phyloP scores from a whole-genome alignment of 352 stramenopile genomes.

The Saprolegnia diclina region DNA sequence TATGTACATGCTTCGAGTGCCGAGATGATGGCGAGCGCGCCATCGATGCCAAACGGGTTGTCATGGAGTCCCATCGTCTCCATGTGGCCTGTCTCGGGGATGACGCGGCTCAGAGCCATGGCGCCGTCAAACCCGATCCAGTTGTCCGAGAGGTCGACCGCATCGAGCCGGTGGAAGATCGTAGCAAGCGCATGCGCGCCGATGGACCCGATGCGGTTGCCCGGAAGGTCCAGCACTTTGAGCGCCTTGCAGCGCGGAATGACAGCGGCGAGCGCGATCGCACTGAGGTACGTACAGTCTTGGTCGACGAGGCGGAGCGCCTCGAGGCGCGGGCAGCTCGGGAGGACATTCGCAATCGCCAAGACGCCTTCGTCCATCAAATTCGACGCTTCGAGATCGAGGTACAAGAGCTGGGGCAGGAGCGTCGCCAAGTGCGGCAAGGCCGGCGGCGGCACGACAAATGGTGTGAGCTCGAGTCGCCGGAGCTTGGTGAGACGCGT shows the following conservation, averaged over 20 bases:
- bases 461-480: background rate
- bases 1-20: background rate
- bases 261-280: background rate
- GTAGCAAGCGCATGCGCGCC: background rate
- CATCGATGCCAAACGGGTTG: background rate
- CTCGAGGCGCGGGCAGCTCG: background rate
- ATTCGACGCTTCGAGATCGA: background rate
- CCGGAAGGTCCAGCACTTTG: background rate
- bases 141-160: slow-evolving; percentile 2
- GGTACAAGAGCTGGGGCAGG: background rate
- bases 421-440: background rate
- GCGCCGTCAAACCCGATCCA: slow-evolving; percentile 10
- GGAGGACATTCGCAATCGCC: background rate
- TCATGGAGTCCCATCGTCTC: background rate
- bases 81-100: slow-evolving; percentile 2
- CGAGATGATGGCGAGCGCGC: background rate
- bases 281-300: background rate
- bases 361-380: background rate
- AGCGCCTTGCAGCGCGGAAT: slow-evolving; percentile 9
- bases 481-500: background rate
- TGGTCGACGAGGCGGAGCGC: background rate
- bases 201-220: slow-evolving; percentile 2
- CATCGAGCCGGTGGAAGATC: background rate
- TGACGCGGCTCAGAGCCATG: background rate
- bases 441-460: background rate